Percentiles rank a stretch among this genome's conserved stretches.
These are phyloP conservation scores for Prunus campanulata DNA, from an alignment of 306 rosid genomes.

Conservation along the genomic window DNA sequence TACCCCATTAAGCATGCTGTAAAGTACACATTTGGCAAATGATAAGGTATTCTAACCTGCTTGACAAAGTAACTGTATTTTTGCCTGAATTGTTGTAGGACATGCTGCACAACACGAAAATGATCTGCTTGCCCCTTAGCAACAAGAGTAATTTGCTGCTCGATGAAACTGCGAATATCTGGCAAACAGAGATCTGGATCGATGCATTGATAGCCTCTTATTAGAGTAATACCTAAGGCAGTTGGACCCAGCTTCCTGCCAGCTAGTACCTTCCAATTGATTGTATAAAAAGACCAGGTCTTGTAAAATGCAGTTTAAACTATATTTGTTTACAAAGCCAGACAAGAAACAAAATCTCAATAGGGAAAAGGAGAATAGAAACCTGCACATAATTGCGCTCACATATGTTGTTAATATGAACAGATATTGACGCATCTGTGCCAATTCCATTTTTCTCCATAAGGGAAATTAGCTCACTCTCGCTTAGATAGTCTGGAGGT, in stretches of 20 bases:
- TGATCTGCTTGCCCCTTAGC: conserved; percentile 90
- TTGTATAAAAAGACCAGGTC: conserved; percentile 28
- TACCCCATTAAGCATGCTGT: conserved; percentile 9
- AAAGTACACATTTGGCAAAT: not conserved
- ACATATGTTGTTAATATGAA: conserved; percentile 92
- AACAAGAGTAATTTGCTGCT: conserved; percentile 92
- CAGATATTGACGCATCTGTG: conserved; percentile 95
- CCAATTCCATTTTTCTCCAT: conserved; percentile 98
- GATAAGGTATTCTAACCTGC: conserved; percentile 52
- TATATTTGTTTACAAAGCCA: conserved; percentile 10
- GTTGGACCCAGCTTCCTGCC: conserved; percentile 90
- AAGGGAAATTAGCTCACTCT: conserved; percentile 91
- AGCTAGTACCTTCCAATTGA: conserved; percentile 79
- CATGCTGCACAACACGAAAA: conserved; percentile 78
- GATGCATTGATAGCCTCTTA: conserved; percentile 92
- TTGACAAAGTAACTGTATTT: conserved; percentile 83
- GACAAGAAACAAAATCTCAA: conserved; percentile 1
- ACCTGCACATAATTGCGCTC: conserved; percentile 99
- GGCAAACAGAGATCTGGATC: conserved; percentile 98
- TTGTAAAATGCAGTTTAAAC: conserved; percentile 1
- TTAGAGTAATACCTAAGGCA: conserved; percentile 74
- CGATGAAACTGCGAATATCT: conserved; percentile 98
- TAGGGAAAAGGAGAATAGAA: not conserved
- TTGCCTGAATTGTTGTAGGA: conserved; percentile 77
- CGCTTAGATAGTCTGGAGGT: conserved; percentile 89